Evolutionary conservation across 2,329 filamentous ascomycete species (phyloP).

Genomic region (Cryphonectria japonica): DNA sequence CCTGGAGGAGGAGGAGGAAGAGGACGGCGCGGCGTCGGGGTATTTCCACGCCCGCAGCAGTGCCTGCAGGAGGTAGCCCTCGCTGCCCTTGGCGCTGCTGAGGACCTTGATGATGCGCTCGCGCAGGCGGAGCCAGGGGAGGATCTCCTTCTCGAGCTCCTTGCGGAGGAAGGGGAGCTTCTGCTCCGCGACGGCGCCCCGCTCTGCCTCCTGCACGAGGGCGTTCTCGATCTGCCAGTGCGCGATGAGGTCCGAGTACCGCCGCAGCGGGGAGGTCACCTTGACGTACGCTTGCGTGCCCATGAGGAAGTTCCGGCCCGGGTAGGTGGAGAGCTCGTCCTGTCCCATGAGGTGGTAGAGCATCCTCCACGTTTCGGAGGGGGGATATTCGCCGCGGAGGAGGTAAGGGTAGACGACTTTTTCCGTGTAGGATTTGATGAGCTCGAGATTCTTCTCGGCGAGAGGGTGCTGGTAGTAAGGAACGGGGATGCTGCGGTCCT

Average conservation of each 20-base stretch:
- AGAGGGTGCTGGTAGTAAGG: slow-evolving; percentile 60
- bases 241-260: slow-evolving; percentile 64
- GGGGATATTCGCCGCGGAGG: slow-evolving; percentile 39
- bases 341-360: slow-evolving; percentile 50
- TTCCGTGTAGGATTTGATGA: slow-evolving; percentile 43
- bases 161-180: slow-evolving; percentile 52
- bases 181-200: slow-evolving; percentile 32
- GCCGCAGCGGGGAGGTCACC: slow-evolving; percentile 67
- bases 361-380: slow-evolving; percentile 38
- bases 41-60: slow-evolving; percentile 64
- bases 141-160: slow-evolving; percentile 46
- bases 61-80: slow-evolving; percentile 62
- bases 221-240: slow-evolving; percentile 70
- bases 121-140: slow-evolving; percentile 56
- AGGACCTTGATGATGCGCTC: slow-evolving; percentile 55
- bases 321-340: slow-evolving; percentile 55
- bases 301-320: slow-evolving; percentile 60
- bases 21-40: slow-evolving; percentile 33
- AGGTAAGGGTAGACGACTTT: slow-evolving; percentile 46
- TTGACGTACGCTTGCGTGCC: slow-evolving; percentile 66
- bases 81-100: slow-evolving; percentile 46
- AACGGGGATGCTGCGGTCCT: slow-evolving; percentile 59
- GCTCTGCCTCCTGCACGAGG: slow-evolving; percentile 49
- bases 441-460: slow-evolving; percentile 42
- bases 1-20: slow-evolving; percentile 18